These are phyloP conservation scores for Osmanthus fragrans DNA, from an alignment of 257 asterid species.

Conservation along the genomic window DNA sequence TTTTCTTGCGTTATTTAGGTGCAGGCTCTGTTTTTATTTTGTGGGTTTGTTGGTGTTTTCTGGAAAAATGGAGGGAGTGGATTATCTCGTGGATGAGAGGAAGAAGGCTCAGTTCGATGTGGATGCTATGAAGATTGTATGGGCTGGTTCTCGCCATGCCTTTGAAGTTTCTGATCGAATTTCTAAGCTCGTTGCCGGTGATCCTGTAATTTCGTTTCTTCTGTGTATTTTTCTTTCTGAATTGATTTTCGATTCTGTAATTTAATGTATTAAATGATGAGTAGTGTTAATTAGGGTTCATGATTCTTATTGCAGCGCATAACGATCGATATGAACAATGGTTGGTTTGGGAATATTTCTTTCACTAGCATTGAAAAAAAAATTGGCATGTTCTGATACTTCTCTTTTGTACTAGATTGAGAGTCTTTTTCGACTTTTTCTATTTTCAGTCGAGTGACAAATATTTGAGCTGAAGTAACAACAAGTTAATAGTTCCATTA, in stretches of 20 bases:
- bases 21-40: not conserved
- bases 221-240: not conserved
- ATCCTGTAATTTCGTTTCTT: slow-evolving; percentile 59
- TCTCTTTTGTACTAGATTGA: not conserved
- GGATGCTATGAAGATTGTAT: slow-evolving; percentile 80
- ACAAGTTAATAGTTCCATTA: slow-evolving; percentile 15
- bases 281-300: not conserved
- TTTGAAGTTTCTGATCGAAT: slow-evolving; percentile 84
- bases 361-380: not conserved
- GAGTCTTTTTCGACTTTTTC: not conserved
- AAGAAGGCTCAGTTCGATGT: slow-evolving; percentile 83
- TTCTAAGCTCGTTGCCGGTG: slow-evolving; percentile 87
- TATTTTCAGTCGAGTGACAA: slow-evolving; percentile 6
- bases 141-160: slow-evolving; percentile 87
- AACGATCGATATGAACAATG: not conserved
- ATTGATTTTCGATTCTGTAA: not conserved
- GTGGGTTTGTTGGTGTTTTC: not conserved
- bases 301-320: not conserved
- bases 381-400: not conserved
- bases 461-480: not conserved
- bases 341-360: not conserved
- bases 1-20: not conserved
- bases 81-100: slow-evolving; percentile 81
- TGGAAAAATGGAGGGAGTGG: slow-evolving; percentile 55
- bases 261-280: not conserved